These are phyloP conservation scores for Calonectria honghensis DNA, from an alignment of 2,329 filamentous ascomycete species.

Conservation along the genomic window DNA sequence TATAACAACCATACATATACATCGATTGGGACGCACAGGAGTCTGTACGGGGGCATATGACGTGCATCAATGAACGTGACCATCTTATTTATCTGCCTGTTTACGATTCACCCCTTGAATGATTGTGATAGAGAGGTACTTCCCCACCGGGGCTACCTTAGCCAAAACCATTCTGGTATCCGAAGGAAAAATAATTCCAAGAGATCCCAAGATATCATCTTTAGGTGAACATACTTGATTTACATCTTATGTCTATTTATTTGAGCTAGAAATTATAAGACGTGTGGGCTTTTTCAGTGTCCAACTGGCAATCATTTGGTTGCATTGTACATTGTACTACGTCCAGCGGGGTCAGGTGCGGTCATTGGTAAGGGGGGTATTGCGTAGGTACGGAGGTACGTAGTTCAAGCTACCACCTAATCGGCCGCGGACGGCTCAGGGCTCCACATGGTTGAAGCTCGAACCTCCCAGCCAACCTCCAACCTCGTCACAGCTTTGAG, in stretches of 20 bases:
- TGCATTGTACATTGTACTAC: not conserved
- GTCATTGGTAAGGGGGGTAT: conserved; percentile 53
- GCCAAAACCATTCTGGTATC: not conserved
- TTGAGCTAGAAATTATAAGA: not conserved
- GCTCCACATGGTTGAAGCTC: conserved; percentile 63
- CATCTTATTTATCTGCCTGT: not conserved
- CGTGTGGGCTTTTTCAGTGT: not conserved
- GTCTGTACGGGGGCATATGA: not conserved
- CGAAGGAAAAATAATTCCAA: not conserved
- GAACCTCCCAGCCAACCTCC: conserved; percentile 63
- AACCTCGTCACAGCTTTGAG: conserved; percentile 59
- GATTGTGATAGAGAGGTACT: not conserved
- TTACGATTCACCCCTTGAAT: not conserved
- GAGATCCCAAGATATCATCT: not conserved
- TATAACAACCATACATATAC: not conserved
- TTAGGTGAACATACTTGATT: not conserved
- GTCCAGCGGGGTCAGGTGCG: conserved; percentile 62
- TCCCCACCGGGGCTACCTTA: not conserved
- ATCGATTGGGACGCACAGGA: not conserved
- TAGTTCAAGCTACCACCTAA: conserved; percentile 41
- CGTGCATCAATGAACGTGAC: not conserved
- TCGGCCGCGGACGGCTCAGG: conserved; percentile 54
- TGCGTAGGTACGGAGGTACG: conserved; percentile 32
- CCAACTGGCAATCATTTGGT: not conserved
- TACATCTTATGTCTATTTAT: not conserved